Conservation (phyloP, 352 stramenopile genomes). For the Globisporangium barbulae region DNA sequence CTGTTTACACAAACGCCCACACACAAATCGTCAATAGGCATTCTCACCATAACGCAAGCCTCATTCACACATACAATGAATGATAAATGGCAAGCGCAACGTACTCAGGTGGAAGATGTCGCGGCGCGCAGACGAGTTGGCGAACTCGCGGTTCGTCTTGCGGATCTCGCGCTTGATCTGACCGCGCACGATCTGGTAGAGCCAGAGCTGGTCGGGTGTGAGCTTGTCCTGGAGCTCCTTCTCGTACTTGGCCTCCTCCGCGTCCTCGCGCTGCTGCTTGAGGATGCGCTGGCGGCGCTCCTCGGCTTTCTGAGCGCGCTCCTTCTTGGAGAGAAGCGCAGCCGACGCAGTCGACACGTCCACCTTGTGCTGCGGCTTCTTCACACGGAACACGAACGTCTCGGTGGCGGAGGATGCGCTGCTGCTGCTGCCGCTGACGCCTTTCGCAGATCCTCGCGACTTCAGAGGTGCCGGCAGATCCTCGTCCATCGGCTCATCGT, state of each 20-base stretch:
- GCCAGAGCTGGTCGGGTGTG: conserved; percentile 44
- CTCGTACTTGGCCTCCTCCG: conserved; percentile 19
- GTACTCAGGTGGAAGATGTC: conserved; percentile 70
- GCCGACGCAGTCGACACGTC: conserved; percentile 42
- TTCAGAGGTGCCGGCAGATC: neutral
- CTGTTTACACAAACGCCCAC: conserved; percentile 14
- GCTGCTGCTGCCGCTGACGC: conserved; percentile 17
- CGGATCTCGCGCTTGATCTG: conserved; percentile 62
- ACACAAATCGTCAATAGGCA: neutral
- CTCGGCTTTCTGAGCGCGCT: conserved; percentile 42
- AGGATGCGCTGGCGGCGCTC: conserved; percentile 36
- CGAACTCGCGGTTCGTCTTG: conserved; percentile 68
- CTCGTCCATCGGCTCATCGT: conserved; percentile 26
- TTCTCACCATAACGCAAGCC: neutral
- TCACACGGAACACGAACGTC: conserved; percentile 56
- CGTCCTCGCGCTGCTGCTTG: conserved; percentile 27
- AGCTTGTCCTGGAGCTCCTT: conserved; percentile 24
- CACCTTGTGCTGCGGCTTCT: conserved; percentile 25
- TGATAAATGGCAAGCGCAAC: neutral
- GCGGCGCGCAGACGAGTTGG: conserved; percentile 41
- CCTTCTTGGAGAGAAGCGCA: conserved; percentile 43
- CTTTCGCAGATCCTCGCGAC: neutral
- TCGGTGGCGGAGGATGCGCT: conserved; percentile 21
- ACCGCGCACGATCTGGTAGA: conserved; percentile 58
- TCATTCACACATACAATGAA: neutral